These are phyloP conservation scores for Teunomyces panamensis DNA, from an alignment of 805 yeast species.

Conservation along the genomic window DNA sequence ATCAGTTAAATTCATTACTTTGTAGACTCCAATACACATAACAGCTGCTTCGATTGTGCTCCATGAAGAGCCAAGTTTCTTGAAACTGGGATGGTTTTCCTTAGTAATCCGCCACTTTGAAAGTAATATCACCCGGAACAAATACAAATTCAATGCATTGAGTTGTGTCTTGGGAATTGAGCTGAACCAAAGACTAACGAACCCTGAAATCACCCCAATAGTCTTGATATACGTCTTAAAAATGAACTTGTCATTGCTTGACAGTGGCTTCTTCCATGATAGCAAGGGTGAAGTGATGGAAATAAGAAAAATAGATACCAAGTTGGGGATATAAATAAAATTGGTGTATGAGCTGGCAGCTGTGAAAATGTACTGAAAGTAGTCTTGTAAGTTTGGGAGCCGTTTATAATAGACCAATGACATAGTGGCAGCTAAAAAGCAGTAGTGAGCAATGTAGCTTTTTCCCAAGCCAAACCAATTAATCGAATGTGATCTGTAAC, in stretches of 20 bases:
- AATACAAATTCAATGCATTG: constrained; percentile 29
- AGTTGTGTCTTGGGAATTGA: constrained; percentile 21
- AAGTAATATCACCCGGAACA: constrained; percentile 31
- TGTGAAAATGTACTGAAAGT: constrained; percentile 17
- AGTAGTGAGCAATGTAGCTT: constrained; percentile 27
- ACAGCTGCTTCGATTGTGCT: constrained; percentile 28
- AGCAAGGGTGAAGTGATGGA: constrained; percentile 33
- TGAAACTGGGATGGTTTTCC: constrained; percentile 37
- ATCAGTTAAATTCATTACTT: constrained; percentile 37
- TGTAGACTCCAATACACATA: constrained; percentile 35
- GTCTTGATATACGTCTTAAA: constrained; percentile 33
- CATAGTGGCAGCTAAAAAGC: constrained; percentile 15
- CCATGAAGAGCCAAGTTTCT: constrained; percentile 27
- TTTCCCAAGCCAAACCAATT: constrained; percentile 27
- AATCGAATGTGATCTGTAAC: constrained; percentile 20
- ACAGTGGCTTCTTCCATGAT: constrained; percentile 8
- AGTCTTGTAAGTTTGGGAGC: constrained; percentile 12
- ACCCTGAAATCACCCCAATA: constrained; percentile 35
- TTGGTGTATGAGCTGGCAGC: constrained; percentile 30
- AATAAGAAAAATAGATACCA: constrained; percentile 32
- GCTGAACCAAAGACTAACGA: constrained; percentile 23
- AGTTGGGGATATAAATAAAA: constrained; percentile 35
- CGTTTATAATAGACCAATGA: constrained; percentile 18
- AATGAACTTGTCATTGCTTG: constrained; percentile 21
- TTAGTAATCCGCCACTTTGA: constrained; percentile 42